Percentiles rank a stretch among this genome's conserved stretches.
These are phyloP conservation scores for Bipolaris zeicola DNA, from an alignment of 2,329 filamentous ascomycete species.

Conservation along the genomic window DNA sequence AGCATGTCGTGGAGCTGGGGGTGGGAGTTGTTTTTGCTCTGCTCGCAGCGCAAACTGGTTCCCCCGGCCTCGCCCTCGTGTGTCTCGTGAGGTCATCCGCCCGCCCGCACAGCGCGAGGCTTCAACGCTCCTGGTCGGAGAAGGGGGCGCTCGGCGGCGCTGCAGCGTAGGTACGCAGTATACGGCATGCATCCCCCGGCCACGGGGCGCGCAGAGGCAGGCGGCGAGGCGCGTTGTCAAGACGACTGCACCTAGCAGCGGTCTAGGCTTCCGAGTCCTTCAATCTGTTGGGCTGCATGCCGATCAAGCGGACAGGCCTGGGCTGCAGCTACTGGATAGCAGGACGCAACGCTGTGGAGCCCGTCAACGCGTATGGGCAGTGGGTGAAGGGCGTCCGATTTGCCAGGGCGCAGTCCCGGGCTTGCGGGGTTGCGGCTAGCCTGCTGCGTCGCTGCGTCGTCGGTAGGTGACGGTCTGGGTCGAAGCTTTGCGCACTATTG, in stretches of 20 bases:
- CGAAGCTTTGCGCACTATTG: slow-evolving; percentile 13
- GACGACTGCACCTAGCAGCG: slow-evolving; percentile 8
- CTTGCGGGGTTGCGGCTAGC: slow-evolving; percentile 11
- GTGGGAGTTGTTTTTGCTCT: neutral
- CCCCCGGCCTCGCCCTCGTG: too few species aligned
- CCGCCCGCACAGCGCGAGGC: neutral
- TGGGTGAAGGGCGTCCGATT: slow-evolving; percentile 10
- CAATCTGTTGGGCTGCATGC: slow-evolving; percentile 25
- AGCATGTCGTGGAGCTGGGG: neutral
- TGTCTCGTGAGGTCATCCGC: neutral
- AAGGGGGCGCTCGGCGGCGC: neutral
- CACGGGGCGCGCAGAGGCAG: neutral
- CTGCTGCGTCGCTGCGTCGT: slow-evolving; percentile 1
- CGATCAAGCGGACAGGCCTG: slow-evolving; percentile 12
- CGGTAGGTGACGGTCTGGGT: slow-evolving; percentile 8
- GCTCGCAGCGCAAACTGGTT: neutral
- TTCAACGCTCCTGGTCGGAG: neutral
- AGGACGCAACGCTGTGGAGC: slow-evolving; percentile 9
- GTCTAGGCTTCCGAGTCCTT: slow-evolving; percentile 17
- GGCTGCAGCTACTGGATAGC: slow-evolving; percentile 15
- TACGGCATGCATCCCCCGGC: neutral
- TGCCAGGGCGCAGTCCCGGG: slow-evolving; percentile 3
- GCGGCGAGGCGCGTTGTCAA: neutral
- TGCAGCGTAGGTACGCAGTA: neutral
- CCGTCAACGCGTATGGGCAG: slow-evolving; percentile 4